Conservation (phyloP, 306 rosid genomes). For the Abrus precatorius region DNA sequence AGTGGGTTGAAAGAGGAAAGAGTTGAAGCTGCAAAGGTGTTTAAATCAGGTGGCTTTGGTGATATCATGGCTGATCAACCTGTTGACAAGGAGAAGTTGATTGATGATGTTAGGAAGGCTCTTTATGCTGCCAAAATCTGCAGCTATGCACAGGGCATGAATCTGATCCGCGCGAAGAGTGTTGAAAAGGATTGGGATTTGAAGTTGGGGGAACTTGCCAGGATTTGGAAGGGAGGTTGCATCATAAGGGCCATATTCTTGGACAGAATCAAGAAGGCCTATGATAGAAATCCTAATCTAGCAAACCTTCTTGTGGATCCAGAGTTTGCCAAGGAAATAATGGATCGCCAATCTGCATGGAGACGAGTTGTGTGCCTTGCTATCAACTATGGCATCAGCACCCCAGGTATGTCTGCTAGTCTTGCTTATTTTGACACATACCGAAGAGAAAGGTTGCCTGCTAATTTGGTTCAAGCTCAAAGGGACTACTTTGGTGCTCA, state of each 20-base stretch:
- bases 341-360: constrained; percentile 84
- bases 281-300: constrained; percentile 73
- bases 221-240: constrained; percentile 94
- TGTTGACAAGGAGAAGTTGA: constrained; percentile 71
- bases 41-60: constrained; percentile 64
- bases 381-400: constrained; percentile 75
- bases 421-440: constrained; percentile 83
- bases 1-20: constrained; percentile 86
- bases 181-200: constrained; percentile 75
- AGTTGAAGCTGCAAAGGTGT: constrained; percentile 74
- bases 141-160: constrained; percentile 91
- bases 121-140: constrained; percentile 85
- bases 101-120: constrained; percentile 84
- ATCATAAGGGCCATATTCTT: constrained; percentile 77
- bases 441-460: constrained; percentile 75
- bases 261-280: constrained; percentile 84
- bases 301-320: constrained; percentile 88
- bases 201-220: constrained; percentile 81
- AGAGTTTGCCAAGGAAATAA: constrained; percentile 80
- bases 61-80: constrained; percentile 58
- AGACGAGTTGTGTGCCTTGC: constrained; percentile 79
- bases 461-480: constrained; percentile 87
- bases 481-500: constrained; percentile 89
- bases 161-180: constrained; percentile 82
- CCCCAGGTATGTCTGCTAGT: constrained; percentile 89